Evolutionary conservation across 768 basidiomycete species (phyloP), one percentile per base, ranked within the genome.

Genomic region (Psilocybe sp.): DNA sequence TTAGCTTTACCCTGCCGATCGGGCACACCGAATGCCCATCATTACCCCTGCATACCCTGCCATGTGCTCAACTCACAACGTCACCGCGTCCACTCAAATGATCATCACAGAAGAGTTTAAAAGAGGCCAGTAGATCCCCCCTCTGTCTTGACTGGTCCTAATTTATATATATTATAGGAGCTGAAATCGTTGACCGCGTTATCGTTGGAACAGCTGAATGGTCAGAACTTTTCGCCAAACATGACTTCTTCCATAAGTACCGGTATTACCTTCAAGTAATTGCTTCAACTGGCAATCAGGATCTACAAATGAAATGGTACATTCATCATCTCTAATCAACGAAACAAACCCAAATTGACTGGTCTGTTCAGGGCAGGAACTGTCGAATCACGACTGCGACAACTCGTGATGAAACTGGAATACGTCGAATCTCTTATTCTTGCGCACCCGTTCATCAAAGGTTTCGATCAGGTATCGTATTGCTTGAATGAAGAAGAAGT

Each of bases 11-110:
- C 93, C 93, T 4, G 82, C 82, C 52, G 94, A 98, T 67, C 79
- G 90, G 50, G 81, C 90, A n/a, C 97, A 99, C 70, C 81, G 92
- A 57, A 98, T 98, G 97, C 97, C 97, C 11, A 98, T 99, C 62
- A 98, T 99, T 60, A 99, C 97, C 1, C 97, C 97, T 3, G 95
- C 97, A 10, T 99, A 98, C 69, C 97, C 97, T 40, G 87, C 96
- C 5, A 99, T 99, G 96, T 98, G 96, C 67, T 84, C 96, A 19
- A 99, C 97, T 14, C 97, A 99, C 72, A 99, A 98, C 60, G 95
- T 98, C 52, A 94, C 93, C 45, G 81, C 83, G 38, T 97, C 94
- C 8, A 98, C 96, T 4, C 92, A 97, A 69, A 85, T 88, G 78
- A 90, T 99, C 47, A 93, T 97, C 77, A 95, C 89, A 0, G 86